phyloP scores from a whole-genome alignment of 2,329 filamentous ascomycete species.

The Sordariomycetes sp. region DNA sequence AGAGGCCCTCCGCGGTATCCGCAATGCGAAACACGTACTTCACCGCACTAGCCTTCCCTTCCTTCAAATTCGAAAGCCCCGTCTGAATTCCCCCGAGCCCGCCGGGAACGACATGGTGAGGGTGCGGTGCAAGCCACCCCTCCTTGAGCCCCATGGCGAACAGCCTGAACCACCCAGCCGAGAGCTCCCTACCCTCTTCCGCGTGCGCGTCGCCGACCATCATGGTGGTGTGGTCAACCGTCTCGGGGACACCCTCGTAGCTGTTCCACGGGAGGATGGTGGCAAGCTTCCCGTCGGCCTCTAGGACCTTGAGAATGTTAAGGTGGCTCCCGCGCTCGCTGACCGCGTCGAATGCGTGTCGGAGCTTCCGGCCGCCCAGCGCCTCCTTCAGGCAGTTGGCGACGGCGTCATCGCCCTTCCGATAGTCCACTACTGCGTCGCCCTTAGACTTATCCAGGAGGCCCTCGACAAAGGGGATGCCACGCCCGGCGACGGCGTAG shows the following conservation, averaged over 20 bases:
- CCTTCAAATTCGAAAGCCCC: slow-evolving; percentile 6
- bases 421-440: slow-evolving; percentile 11
- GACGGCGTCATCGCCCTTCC: slow-evolving; percentile 6
- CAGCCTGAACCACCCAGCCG: not conserved
- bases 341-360: slow-evolving; percentile 6
- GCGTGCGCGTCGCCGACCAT: not conserved
- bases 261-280: not conserved
- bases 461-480: slow-evolving; percentile 6
- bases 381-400: slow-evolving; percentile 3
- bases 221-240: not conserved
- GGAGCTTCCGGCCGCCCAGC: not conserved
- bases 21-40: not conserved
- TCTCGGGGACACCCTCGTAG: not conserved
- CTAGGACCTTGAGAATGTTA: not conserved
- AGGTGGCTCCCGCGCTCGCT: not conserved
- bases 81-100: slow-evolving; percentile 6
- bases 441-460: slow-evolving; percentile 9
- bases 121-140: slow-evolving; percentile 8
- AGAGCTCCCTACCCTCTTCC: not conserved
- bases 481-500: slow-evolving; percentile 38
- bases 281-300: not conserved
- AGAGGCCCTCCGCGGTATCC: too few relatives aligned
- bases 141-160: slow-evolving; percentile 6
- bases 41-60: slow-evolving; percentile 5
- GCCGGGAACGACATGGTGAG: slow-evolving; percentile 6